Percentiles rank a stretch among this genome's conserved stretches.
These are phyloP conservation scores for Coleophoma crateriformis DNA, from an alignment of 2,329 filamentous ascomycete genomes.

Conservation along the genomic window DNA sequence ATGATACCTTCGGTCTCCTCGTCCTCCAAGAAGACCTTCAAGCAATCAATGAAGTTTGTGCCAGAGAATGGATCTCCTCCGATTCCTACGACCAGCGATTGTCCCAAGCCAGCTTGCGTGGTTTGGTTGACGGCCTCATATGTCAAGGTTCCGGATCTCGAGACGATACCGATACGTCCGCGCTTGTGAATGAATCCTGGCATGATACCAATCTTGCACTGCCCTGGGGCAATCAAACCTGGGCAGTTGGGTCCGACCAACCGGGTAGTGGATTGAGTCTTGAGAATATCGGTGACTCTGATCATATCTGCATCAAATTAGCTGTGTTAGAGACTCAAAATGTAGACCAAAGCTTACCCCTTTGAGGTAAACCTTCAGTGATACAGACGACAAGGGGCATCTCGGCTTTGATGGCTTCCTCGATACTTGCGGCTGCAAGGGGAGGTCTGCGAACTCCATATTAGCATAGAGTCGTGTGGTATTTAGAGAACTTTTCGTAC, in stretches of 20 bases:
- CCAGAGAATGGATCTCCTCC: conserved; percentile 98
- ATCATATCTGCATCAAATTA: conserved; percentile 73
- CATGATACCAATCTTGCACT: conserved; percentile 99
- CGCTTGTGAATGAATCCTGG: conserved; percentile 99
- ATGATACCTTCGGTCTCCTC: conserved; percentile 98
- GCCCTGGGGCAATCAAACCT: conserved; percentile 88
- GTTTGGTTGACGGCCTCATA: conserved; percentile 99
- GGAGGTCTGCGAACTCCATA: conserved; percentile 59
- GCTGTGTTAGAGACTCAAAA: conserved; percentile 8
- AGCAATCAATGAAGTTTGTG: conserved; percentile 99
- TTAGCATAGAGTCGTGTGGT: too few species aligned
- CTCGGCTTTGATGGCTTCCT: conserved; percentile 91
- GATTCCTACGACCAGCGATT: conserved; percentile 97
- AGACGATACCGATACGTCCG: conserved; percentile 97
- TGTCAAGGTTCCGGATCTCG: conserved; percentile 93
- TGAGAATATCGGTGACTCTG: conserved; percentile 95
- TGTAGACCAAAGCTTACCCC: conserved; percentile 56
- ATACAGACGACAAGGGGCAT: conserved; percentile 92
- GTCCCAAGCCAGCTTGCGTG: conserved; percentile 90
- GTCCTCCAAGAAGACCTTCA: conserved; percentile 94
- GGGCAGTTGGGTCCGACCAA: conserved; percentile 98
- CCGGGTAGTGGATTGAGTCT: conserved; percentile 94
- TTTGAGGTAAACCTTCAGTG: conserved; percentile 95
- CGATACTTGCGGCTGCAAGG: conserved; percentile 87
- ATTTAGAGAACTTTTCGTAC: conserved; percentile 37